Conservation (phyloP, 495 filamentous ascomycete genomes). For the Talaromyces adpressus region DNA sequence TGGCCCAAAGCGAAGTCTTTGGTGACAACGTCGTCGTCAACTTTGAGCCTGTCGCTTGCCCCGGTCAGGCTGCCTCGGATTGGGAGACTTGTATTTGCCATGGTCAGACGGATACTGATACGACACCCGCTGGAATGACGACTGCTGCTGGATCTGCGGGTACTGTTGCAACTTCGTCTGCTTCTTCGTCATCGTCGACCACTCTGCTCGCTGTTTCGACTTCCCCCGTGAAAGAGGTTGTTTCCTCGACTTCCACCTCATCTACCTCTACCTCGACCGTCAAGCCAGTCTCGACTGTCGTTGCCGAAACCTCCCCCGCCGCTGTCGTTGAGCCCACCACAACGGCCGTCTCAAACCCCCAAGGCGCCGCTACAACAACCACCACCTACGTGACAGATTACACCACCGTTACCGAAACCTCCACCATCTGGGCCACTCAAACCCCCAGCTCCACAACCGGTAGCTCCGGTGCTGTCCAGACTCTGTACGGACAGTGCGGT, state of each 20-base stretch:
- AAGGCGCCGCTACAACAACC: background rate
- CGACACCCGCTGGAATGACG: slow-evolving; percentile 8
- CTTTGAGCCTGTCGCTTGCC: slow-evolving; percentile 28
- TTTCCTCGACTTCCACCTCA: background rate
- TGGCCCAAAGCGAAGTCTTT: slow-evolving; percentile 26
- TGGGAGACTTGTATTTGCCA: slow-evolving; percentile 16
- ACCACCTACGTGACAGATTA: background rate
- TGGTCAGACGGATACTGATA: slow-evolving; percentile 11
- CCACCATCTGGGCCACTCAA: slow-evolving; percentile 1
- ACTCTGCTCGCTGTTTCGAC: background rate
- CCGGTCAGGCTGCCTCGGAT: slow-evolving; percentile 15
- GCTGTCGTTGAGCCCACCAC: background rate
- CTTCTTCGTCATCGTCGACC: background rate
- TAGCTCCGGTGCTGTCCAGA: background rate
- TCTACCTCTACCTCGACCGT: background rate
- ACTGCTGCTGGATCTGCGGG: background rate
- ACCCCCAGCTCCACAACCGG: background rate
- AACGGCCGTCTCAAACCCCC: background rate
- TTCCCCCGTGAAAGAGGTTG: background rate
- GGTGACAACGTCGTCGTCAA: slow-evolving; percentile 33
- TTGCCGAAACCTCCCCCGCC: background rate
- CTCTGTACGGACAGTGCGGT: slow-evolving; percentile 36
- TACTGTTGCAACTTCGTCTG: background rate
- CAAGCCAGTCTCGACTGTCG: background rate
- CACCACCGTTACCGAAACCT: background rate